phyloP scores from a whole-genome alignment of 306 rosid species.

The Pachyrhizus erosus region DNA sequence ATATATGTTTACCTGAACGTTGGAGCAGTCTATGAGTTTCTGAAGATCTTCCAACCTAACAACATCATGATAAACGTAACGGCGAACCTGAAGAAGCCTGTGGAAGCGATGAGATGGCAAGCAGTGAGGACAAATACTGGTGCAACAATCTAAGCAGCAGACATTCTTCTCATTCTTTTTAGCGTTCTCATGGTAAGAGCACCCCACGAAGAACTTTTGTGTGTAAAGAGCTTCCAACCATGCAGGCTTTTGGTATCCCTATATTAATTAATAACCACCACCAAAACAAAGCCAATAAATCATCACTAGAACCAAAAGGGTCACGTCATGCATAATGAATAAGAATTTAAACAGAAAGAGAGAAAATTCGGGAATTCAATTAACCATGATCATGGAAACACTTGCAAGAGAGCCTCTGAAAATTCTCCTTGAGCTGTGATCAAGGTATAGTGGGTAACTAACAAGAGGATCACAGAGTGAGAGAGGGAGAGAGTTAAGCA shows the following conservation, averaged over 20 bases:
- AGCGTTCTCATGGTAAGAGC: constrained; percentile 76
- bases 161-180: constrained; percentile 97
- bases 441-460: not conserved
- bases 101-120: constrained; percentile 88
- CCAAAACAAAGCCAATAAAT: constrained; percentile 25
- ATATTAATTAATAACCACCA: constrained; percentile 1
- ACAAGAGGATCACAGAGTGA: not conserved
- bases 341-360: constrained; percentile 18
- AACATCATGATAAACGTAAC: constrained; percentile 94
- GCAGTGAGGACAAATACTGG: constrained; percentile 94
- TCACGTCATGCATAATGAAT: not conserved
- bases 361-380: constrained; percentile 20
- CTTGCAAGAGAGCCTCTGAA: constrained; percentile 23
- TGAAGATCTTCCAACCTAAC: constrained; percentile 95
- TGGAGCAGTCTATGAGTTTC: constrained; percentile 89
- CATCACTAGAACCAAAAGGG: constrained; percentile 23
- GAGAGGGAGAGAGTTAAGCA: constrained; percentile 36
- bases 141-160: constrained; percentile 94
- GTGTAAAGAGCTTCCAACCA: constrained; percentile 95
- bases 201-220: constrained; percentile 81
- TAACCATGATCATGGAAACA: constrained; percentile 74
- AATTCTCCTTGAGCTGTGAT: constrained; percentile 24
- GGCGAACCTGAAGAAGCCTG: constrained; percentile 96
- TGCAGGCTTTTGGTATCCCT: constrained; percentile 93
- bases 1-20: constrained; percentile 77